Evolutionary conservation across 371 early-diverging fungal genomes (phyloP).

Genomic region (Mucor circinelloides): DNA sequence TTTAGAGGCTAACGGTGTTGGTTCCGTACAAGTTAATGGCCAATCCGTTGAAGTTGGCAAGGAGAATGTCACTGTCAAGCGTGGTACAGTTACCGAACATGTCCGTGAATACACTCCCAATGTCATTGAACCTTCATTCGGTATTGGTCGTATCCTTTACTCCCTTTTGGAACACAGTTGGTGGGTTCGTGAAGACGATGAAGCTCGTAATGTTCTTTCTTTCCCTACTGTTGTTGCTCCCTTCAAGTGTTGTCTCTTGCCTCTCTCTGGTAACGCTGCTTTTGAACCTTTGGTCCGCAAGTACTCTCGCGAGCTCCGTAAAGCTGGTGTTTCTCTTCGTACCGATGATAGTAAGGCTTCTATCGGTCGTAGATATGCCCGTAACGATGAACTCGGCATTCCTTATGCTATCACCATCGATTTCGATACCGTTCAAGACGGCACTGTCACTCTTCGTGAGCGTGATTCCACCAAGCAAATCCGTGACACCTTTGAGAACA

Average conservation of each 20-base stretch:
- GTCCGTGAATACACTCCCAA: constrained; percentile 97
- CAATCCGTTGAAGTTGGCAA: constrained; percentile 69
- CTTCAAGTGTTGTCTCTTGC: constrained; percentile 92
- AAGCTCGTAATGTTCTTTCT: constrained; percentile 85
- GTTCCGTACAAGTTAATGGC: constrained; percentile 68
- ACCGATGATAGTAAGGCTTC: constrained; percentile 90
- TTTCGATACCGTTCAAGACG: constrained; percentile 94
- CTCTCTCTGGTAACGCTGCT: constrained; percentile 77
- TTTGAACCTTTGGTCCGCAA: constrained; percentile 76
- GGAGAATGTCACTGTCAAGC: constrained; percentile 75
- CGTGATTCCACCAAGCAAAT: constrained; percentile 98
- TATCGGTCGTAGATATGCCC: constrained; percentile 98
- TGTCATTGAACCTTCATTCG: constrained; percentile 99
- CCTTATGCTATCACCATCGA: constrained; percentile 99
- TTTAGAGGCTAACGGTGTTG: constrained; percentile 54
- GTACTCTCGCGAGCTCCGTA: constrained; percentile 53
- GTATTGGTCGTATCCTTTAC: constrained; percentile 99
- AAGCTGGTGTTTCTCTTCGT: constrained; percentile 64
- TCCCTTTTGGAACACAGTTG: constrained; percentile 97
- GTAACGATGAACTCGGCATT: constrained; percentile 99
- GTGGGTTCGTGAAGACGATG: constrained; percentile 91
- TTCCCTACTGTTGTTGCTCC: constrained; percentile 95
- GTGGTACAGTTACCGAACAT: constrained; percentile 78
- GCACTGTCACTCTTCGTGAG: constrained; percentile 96
- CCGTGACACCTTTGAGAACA: constrained; percentile 75